phyloP scores from a whole-genome alignment of 208 protist genomes.

The Crithidia mellificae region DNA sequence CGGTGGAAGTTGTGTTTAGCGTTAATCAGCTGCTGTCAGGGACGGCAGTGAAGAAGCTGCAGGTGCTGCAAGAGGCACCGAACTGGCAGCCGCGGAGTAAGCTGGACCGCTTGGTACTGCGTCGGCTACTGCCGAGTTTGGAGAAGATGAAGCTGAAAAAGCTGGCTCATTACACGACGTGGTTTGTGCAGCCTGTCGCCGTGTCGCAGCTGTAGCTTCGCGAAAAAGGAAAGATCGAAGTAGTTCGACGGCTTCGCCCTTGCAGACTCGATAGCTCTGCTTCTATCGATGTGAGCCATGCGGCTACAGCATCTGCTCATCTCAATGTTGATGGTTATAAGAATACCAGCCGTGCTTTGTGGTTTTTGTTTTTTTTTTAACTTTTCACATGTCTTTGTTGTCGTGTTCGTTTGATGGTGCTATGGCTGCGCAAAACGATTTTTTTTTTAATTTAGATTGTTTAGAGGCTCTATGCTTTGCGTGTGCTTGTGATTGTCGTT shows the following conservation, averaged over 20 bases:
- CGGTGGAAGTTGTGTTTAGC: constrained; percentile 68
- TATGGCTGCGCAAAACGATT: not conserved
- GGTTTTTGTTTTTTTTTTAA: constrained; percentile 1
- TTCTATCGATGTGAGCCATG: too few relatives aligned
- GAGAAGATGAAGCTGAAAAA: constrained; percentile 59
- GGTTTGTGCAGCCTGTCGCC: constrained; percentile 67
- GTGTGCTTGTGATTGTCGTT: not conserved
- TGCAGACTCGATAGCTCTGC: too few relatives aligned
- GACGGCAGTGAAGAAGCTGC: constrained; percentile 65
- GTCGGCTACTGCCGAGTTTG: constrained; percentile 43
- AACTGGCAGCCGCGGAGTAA: constrained; percentile 65
- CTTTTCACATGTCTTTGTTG: not conserved
- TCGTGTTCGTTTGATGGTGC: too few relatives aligned
- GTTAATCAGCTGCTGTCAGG: constrained; percentile 58
- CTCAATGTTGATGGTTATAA: too few relatives aligned
- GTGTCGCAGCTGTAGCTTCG: constrained; percentile 34
- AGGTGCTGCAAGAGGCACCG: constrained; percentile 59
- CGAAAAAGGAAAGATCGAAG: too few relatives aligned
- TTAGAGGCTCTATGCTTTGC: too few relatives aligned
- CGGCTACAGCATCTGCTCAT: too few relatives aligned
- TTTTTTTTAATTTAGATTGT: not conserved
- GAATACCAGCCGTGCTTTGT: too few relatives aligned
- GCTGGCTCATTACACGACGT: constrained; percentile 81
- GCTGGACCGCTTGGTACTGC: constrained; percentile 52
- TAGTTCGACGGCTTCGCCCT: too few relatives aligned